These are phyloP conservation scores for Salix arbutifolia DNA, from an alignment of 345 rosid genomes.

Conservation along the genomic window DNA sequence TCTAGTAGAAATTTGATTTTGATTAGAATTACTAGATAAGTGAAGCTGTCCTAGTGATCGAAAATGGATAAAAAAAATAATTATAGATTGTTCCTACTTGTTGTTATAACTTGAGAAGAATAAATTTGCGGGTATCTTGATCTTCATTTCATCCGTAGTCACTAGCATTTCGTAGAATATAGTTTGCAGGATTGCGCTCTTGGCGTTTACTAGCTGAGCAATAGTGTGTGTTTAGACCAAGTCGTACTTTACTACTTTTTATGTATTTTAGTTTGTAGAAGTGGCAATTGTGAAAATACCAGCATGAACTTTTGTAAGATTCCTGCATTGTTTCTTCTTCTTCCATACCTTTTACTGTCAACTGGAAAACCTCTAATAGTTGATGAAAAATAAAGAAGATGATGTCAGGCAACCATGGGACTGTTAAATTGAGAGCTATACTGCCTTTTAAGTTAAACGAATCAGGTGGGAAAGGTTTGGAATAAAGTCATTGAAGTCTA, in stretches of 20 bases:
- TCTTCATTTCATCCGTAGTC: neutral
- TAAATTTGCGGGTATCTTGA: neutral
- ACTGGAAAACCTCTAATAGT: neutral
- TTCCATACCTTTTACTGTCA: neutral
- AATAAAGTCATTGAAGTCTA: neutral
- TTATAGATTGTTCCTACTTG: neutral
- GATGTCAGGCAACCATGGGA: neutral
- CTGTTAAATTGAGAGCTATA: neutral
- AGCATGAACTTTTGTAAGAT: neutral
- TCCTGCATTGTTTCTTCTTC: neutral
- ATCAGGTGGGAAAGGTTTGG: neutral
- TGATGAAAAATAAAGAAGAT: neutral
- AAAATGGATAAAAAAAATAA: neutral
- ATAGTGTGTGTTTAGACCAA: neutral
- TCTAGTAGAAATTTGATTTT: neutral
- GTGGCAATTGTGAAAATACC: neutral
- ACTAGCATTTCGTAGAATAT: neutral
- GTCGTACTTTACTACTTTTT: neutral
- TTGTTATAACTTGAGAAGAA: neutral
- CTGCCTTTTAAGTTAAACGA: neutral
- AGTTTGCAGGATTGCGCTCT: neutral
- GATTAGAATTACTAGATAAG: neutral
- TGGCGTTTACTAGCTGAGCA: neutral
- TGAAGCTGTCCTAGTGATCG: neutral
- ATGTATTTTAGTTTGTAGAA: neutral